Evolutionary conservation across 2,329 filamentous ascomycete species (phyloP), one percentile per base, ranked within the genome.

Genomic region (Fusarium sp.): DNA sequence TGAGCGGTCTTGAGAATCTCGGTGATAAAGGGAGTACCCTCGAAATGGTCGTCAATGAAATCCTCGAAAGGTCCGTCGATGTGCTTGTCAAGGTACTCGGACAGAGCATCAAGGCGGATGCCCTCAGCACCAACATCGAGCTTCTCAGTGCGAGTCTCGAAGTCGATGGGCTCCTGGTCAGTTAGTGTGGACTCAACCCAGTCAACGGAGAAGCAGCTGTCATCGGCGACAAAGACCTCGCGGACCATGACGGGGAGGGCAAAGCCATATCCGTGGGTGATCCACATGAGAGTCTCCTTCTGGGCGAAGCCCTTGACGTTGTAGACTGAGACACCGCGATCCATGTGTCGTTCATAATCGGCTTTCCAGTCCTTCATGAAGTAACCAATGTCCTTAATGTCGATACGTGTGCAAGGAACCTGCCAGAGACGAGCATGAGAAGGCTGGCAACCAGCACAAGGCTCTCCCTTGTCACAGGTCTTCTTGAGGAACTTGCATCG

Each of bases 341-440:
- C 92, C 72, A 96, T 88, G 77, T 97, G 94, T 72, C 94, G 91
- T 82, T 97, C 94, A 75, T 96, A 97, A 79, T 98, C 95, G 44
- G 94, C 94, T 82, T 95, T 97, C 94, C 94, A 98, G 80, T 97
- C 95, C 85, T 97, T 97, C 92, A 97, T 96, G 84, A 98, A 98
- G 81, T 96, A 97, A 43, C 90, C 92, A 75, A 98, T 97, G 75
- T 98, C 95, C 86, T 97, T 97, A 85, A 98, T 98, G 79, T 97
- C 95, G 76, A 97, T 97, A 65, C 95, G 92, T 40, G 95, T 98
- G 85, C 95, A 98, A 64, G 95, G 95, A 44, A 98, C 95, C 82
- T 97, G 94, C 95, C 95, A 98, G 52, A 98, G 85, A 68, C 95
- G 90, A 67, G 95, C 95, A 79, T 98, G 95, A 20, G 94, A 97